A percentile compares a stretch with the other conserved stretches of the same genome.
phyloP scores from a whole-genome alignment of 768 basidiomycete genomes.

The Mycena capillaripes region DNA sequence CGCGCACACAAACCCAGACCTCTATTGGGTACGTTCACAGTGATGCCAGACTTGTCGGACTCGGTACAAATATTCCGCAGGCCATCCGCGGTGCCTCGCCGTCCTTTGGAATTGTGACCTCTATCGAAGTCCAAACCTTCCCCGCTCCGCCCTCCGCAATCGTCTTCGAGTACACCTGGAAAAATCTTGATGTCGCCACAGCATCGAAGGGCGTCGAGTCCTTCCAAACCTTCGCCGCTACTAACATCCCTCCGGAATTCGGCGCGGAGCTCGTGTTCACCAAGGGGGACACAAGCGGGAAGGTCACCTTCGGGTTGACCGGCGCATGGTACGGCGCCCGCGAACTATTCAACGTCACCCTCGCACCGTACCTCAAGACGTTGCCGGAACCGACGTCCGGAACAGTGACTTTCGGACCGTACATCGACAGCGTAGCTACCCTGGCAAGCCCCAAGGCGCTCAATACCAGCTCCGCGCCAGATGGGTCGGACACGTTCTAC shows the following conservation, averaged over 20 bases:
- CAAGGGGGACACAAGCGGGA: slow-evolving; percentile 44
- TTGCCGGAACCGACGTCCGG: slow-evolving; percentile 44
- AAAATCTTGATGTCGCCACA: slow-evolving; percentile 43
- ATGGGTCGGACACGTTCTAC: slow-evolving; percentile 57
- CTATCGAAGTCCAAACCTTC: slow-evolving; percentile 56
- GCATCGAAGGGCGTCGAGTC: slow-evolving; percentile 48
- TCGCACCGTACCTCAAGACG: slow-evolving; percentile 49
- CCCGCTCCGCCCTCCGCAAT: slow-evolving; percentile 53
- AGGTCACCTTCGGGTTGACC: slow-evolving; percentile 47
- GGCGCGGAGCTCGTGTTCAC: slow-evolving; percentile 52
- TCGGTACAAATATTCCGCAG: slow-evolving; percentile 36
- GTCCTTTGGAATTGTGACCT: slow-evolving; percentile 58
- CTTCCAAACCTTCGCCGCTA: slow-evolving; percentile 53
- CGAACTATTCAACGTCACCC: slow-evolving; percentile 43
- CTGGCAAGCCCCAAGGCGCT: slow-evolving; percentile 46
- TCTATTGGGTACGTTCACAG: slow-evolving; percentile 61
- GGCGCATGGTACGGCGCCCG: slow-evolving; percentile 55
- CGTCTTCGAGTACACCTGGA: slow-evolving; percentile 55
- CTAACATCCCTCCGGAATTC: slow-evolving; percentile 50
- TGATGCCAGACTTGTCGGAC: background rate
- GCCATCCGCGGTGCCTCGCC: slow-evolving; percentile 57
- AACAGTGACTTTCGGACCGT: slow-evolving; percentile 44
- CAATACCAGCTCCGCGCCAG: slow-evolving; percentile 45
- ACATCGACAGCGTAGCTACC: slow-evolving; percentile 48
- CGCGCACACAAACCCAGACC: slow-evolving; percentile 53